Evolutionary conservation across 202 grass and related monocot species (phyloP).

Genomic region (Alloteropsis angusta): DNA sequence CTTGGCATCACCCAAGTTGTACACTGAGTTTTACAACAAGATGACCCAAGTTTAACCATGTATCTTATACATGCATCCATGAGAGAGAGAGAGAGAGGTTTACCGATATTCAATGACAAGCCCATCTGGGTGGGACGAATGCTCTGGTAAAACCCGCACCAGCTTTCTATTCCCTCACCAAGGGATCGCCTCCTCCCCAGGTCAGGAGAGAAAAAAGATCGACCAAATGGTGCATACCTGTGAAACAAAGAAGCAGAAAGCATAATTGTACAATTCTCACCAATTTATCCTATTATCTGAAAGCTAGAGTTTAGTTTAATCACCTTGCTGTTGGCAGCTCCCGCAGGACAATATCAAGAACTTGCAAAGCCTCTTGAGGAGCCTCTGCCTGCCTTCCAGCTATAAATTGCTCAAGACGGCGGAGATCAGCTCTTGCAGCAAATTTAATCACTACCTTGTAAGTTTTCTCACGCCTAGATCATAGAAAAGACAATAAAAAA

Average conservation of each 20-base stretch:
- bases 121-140: conserved; percentile 96
- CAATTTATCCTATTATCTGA: background rate
- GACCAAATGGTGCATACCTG: conserved; percentile 54
- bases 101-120: conserved; percentile 88
- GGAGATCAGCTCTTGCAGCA: conserved; percentile 64
- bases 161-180: conserved; percentile 72
- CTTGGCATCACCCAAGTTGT: background rate
- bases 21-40: background rate
- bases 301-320: conserved; percentile 13
- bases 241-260: conserved; percentile 16
- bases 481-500: conserved; percentile 2
- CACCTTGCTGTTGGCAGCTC: conserved; percentile 71
- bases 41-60: background rate
- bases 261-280: background rate
- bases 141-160: conserved; percentile 93
- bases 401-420: conserved; percentile 59
- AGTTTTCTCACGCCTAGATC: conserved; percentile 47
- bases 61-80: background rate
- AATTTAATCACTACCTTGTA: conserved; percentile 72
- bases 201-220: conserved; percentile 74
- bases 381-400: conserved; percentile 62
- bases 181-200: conserved; percentile 56
- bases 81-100: background rate
- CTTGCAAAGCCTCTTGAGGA: conserved; percentile 80
- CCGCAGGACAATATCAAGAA: conserved; percentile 74